Percentiles rank a stretch among this genome's conserved stretches.
These are phyloP conservation scores for Phyllosticta paracitricarpa DNA, from an alignment of 2,329 filamentous ascomycete genomes.

Conservation along the genomic window DNA sequence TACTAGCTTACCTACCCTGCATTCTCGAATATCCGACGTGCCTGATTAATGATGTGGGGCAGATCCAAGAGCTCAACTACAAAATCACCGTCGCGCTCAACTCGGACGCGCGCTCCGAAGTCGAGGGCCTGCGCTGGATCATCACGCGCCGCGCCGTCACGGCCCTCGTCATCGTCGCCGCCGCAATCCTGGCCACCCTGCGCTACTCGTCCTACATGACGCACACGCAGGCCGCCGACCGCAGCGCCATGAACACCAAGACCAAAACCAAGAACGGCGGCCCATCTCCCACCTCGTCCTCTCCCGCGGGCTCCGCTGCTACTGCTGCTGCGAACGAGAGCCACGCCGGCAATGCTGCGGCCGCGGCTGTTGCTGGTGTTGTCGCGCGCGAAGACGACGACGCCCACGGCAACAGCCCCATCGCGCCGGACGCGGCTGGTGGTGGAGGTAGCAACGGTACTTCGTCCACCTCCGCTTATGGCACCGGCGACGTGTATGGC, in stretches of 20 bases:
- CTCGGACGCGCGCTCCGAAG: conserved; percentile 82
- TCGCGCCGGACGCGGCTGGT: background rate
- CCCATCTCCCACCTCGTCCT: background rate
- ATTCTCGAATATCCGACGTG: too few species aligned
- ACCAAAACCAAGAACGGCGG: background rate
- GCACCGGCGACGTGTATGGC: background rate
- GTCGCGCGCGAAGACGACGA: background rate
- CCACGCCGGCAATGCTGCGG: too few species aligned
- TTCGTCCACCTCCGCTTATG: background rate
- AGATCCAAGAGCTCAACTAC: conserved; percentile 92
- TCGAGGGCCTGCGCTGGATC: conserved; percentile 86
- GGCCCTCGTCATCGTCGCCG: conserved; percentile 41
- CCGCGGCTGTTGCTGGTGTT: background rate
- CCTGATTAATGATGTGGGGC: background rate
- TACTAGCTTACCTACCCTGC: too few species aligned
- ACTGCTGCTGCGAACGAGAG: background rate
- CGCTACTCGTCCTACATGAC: conserved; percentile 30
- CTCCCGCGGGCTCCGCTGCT: background rate
- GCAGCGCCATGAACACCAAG: conserved; percentile 25
- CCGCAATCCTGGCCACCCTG: conserved; percentile 34
- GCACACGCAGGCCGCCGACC: conserved; percentile 30
- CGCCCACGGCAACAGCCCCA: background rate
- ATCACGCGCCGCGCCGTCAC: conserved; percentile 55
- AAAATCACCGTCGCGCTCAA: conserved; percentile 87
- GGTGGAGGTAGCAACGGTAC: background rate